These are phyloP conservation scores for Coffea humblotiana DNA, from an alignment of 305 asterid species.

Conservation along the genomic window DNA sequence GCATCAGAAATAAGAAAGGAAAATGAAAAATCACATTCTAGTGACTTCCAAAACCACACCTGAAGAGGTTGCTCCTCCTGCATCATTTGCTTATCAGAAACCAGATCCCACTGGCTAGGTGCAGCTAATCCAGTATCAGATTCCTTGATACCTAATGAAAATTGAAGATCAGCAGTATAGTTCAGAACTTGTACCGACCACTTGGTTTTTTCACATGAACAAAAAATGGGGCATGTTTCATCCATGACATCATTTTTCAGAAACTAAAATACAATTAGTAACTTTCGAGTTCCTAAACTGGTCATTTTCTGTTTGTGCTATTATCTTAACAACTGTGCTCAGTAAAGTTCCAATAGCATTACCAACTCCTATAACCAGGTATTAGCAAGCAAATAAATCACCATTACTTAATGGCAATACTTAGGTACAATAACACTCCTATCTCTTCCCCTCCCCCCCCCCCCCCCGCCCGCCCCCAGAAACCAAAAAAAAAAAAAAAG, in stretches of 20 bases:
- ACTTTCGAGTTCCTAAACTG: neutral
- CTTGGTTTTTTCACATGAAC: neutral
- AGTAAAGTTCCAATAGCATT: neutral
- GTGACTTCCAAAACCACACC: conserved; percentile 32
- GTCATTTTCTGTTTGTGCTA: neutral
- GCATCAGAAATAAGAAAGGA: neutral
- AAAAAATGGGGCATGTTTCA: neutral
- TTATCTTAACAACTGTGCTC: neutral
- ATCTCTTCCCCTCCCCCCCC: too few relatives aligned
- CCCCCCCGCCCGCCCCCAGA: too few relatives aligned
- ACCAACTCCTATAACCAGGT: neutral
- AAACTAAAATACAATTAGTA: neutral
- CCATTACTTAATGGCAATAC: too few relatives aligned
- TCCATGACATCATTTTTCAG: neutral
- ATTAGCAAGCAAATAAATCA: neutral
- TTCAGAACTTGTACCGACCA: neutral
- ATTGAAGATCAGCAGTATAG: neutral
- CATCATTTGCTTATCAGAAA: conserved; percentile 97
- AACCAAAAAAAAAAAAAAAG: too few relatives aligned
- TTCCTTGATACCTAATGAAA: conserved; percentile 81
- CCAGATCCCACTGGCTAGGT: conserved; percentile 98
- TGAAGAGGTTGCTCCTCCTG: conserved; percentile 88
- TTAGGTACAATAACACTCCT: too few relatives aligned
- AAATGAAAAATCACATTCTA: neutral
- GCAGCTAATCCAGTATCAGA: conserved; percentile 97